Base-by-base conservation (phyloP, 108 stramenopile species). In the Conticribra guillardii region DNA sequence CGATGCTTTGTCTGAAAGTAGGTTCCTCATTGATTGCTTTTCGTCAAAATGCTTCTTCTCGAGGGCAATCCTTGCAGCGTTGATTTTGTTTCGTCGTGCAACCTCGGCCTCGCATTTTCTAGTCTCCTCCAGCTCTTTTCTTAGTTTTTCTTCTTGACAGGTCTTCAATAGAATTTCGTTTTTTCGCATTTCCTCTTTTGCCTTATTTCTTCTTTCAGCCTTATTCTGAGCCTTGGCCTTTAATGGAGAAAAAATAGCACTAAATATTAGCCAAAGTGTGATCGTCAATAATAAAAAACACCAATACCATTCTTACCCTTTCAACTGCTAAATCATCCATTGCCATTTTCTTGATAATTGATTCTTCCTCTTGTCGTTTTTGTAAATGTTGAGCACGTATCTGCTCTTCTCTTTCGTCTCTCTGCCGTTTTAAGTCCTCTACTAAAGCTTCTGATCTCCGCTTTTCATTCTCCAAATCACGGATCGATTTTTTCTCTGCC, bases 31-130 rank as follows among this genome's bases (percentile, higher is more conserved):
- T 14, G 71, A 27, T 65, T 71, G 71, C 72, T 68, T 74, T 33
- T 89, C 76, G 33, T 86, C 81, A 31, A 88, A 86, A 28, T 83
- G 83, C 67, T 83, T 75, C 19, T 69, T 44, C 63, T 90, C 89
- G 2, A 90, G 56, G 26, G 52, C 67, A 48, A 74, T 62, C 47
- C 86, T 73, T 37, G 85, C 85, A 21, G 53, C 76, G 22, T 68
- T 83, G 24, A 84, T 79, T 33, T 71, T 63, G 27, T 84, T 81
- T 31, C 80, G 74, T n/a, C 47, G 60, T 57, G 78, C 79, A 26
- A 76, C 67, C 64, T 89, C 82, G 33, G 57, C 66, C 55, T 86
- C 71, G 31, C 84, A 64, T 37, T 71, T 79, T 47, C 51, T 30
- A 21, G 79, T 74, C 30, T 84, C 79, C 33, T 61, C 80, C 27